These are phyloP conservation scores for Pythium oligandrum DNA, from an alignment of 352 stramenopile species.

Conservation along the genomic window DNA sequence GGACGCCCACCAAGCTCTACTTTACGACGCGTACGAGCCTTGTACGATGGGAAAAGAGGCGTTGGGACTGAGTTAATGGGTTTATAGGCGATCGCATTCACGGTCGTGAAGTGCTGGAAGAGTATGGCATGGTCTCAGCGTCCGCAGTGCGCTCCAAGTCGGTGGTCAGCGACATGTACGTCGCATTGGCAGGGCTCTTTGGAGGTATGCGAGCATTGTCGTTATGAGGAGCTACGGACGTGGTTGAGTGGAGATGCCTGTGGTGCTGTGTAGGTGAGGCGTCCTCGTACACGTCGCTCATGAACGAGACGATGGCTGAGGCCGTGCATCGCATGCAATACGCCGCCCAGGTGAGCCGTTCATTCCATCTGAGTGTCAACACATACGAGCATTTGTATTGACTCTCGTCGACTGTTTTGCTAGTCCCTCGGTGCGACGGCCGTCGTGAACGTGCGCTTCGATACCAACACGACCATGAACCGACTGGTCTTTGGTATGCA, in stretches of 20 bases:
- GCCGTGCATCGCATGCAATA: slow-evolving; percentile 75
- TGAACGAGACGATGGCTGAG: slow-evolving; percentile 82
- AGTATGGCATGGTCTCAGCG: slow-evolving; percentile 71
- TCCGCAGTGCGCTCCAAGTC: slow-evolving; percentile 78
- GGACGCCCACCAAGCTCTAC: slow-evolving; percentile 25
- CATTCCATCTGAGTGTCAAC: background rate
- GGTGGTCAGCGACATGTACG: slow-evolving; percentile 80
- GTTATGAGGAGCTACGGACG: background rate
- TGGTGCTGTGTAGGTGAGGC: slow-evolving; percentile 37
- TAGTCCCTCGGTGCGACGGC: slow-evolving; percentile 69
- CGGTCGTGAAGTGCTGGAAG: slow-evolving; percentile 61
- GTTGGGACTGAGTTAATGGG: background rate
- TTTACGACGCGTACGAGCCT: slow-evolving; percentile 59
- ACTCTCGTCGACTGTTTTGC: background rate
- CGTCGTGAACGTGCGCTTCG: slow-evolving; percentile 76
- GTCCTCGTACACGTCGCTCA: slow-evolving; percentile 68
- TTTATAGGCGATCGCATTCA: slow-evolving; percentile 54
- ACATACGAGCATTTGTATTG: background rate
- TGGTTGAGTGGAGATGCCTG: background rate
- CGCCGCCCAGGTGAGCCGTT: slow-evolving; percentile 35
- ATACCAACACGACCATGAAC: slow-evolving; percentile 85
- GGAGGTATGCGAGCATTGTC: slow-evolving; percentile 26
- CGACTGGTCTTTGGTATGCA: slow-evolving; percentile 80
- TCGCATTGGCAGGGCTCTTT: slow-evolving; percentile 61
- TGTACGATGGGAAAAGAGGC: background rate